phyloP scores from a whole-genome alignment of 176 grass and related monocot species.

The Oryza australiensis region DNA sequence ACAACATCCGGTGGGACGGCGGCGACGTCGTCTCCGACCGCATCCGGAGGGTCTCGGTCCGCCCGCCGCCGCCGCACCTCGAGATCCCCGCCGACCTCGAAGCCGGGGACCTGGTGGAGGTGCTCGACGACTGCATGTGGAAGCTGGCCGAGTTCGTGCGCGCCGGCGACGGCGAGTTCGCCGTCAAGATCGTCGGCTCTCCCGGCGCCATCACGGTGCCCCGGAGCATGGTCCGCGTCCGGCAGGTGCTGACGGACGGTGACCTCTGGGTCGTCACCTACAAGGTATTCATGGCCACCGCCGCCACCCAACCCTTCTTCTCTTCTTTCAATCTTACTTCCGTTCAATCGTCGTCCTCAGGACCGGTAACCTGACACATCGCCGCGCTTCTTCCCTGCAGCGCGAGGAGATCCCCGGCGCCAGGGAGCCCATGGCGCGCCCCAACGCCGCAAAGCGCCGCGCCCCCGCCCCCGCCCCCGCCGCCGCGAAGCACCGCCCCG shows the following conservation, averaged over 20 bases:
- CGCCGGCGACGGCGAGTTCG: background rate
- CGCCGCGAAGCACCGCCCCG: background rate
- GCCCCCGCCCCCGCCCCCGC: background rate
- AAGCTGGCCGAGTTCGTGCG: slow-evolving; percentile 37
- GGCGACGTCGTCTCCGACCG: slow-evolving; percentile 7
- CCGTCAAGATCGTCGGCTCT: slow-evolving; percentile 45
- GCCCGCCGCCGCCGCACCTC: slow-evolving; percentile 45
- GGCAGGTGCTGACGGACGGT: slow-evolving; percentile 15
- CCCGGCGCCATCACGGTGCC: slow-evolving; percentile 14
- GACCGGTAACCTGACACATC: background rate
- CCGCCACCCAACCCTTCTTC: background rate
- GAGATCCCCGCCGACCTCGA: slow-evolving; percentile 29
- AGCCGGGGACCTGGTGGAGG: slow-evolving; percentile 54
- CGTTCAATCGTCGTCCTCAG: background rate
- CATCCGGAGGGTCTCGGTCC: slow-evolving; percentile 52
- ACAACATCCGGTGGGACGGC: slow-evolving; percentile 43
- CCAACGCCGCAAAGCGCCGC: no score
- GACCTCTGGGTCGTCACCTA: slow-evolving; percentile 50
- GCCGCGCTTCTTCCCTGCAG: slow-evolving; percentile 11
- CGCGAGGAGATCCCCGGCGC: background rate
- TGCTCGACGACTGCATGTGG: slow-evolving; percentile 52
- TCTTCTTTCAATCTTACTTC: background rate
- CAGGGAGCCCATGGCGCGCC: background rate
- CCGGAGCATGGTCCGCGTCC: slow-evolving; percentile 1
- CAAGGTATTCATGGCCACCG: slow-evolving; percentile 39